Evolutionary conservation across 2,329 filamentous ascomycete species (phyloP).

Genomic region (Cercospora sp.): DNA sequence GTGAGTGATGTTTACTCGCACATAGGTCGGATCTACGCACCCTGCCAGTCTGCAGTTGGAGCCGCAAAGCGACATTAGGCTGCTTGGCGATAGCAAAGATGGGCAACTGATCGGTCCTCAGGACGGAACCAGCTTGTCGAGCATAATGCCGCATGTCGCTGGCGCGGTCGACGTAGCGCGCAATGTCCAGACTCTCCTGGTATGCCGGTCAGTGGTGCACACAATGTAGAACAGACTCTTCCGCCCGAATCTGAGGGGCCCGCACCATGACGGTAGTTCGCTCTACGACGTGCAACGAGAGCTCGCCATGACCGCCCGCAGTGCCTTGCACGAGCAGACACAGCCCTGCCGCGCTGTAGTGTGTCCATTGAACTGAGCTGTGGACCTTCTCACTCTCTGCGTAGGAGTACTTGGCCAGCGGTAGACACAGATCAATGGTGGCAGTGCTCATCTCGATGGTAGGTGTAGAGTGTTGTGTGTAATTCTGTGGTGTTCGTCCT

Average conservation of each 20-base stretch:
- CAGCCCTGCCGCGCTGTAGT: constrained; percentile 29
- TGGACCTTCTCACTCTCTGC: constrained; percentile 32
- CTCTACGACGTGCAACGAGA: constrained; percentile 25
- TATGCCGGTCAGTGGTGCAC: background rate
- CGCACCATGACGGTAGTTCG: constrained; percentile 23
- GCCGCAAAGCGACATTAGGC: constrained; percentile 45
- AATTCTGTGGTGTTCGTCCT: background rate
- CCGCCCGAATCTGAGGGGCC: background rate
- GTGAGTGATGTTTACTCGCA: background rate
- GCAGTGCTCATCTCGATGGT: background rate
- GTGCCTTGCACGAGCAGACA: constrained; percentile 31
- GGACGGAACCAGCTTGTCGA: constrained; percentile 33
- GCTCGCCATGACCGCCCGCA: constrained; percentile 9
- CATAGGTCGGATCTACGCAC: constrained; percentile 31
- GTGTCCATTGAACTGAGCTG: constrained; percentile 1
- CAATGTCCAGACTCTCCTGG: constrained; percentile 38
- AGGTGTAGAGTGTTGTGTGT: background rate
- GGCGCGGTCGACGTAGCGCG: constrained; percentile 31
- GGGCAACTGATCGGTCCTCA: constrained; percentile 44
- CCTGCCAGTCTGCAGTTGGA: constrained; percentile 40
- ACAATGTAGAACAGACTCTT: background rate
- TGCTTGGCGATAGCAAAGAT: constrained; percentile 47
- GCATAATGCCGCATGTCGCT: constrained; percentile 18
- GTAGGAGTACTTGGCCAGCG: constrained; percentile 36
- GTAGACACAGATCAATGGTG: constrained; percentile 31